Evolutionary conservation across 805 yeast species (phyloP).

Genomic region (Wickerhamiella azyma): DNA sequence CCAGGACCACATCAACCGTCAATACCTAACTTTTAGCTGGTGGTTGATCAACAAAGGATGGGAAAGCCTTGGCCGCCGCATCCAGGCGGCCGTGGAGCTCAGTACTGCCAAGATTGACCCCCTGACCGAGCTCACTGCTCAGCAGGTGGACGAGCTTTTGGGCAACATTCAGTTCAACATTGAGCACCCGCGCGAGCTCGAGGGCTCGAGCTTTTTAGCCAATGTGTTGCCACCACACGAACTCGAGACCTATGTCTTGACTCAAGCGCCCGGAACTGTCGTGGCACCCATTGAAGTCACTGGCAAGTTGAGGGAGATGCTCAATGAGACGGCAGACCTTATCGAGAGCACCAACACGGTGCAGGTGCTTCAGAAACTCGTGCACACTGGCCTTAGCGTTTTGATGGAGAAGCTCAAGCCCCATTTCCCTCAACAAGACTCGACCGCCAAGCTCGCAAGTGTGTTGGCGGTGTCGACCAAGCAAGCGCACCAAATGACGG

Average conservation of each 20-base stretch:
- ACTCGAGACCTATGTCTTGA: constrained; percentile 39
- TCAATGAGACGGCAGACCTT: constrained; percentile 34
- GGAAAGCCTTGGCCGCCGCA: constrained; percentile 38
- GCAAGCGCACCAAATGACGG: constrained; percentile 45
- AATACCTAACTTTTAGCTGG: constrained; percentile 80
- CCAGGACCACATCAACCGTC: constrained; percentile 42
- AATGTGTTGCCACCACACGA: constrained; percentile 39
- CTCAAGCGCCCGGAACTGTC: constrained; percentile 29
- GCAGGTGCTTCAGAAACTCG: constrained; percentile 29
- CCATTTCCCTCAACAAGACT: constrained; percentile 16
- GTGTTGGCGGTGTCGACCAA: constrained; percentile 55
- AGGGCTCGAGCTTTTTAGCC: constrained; percentile 19
- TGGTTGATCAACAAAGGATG: constrained; percentile 87
- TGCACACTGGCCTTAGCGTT: constrained; percentile 32
- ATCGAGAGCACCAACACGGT: constrained; percentile 29
- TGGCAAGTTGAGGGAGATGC: constrained; percentile 22
- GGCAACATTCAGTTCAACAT: constrained; percentile 26
- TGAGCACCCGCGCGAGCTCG: constrained; percentile 21
- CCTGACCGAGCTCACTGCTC: constrained; percentile 51
- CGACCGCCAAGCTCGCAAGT: constrained; percentile 46
- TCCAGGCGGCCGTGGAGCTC: constrained; percentile 42
- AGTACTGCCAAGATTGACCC: constrained; percentile 57
- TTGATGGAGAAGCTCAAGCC: constrained; percentile 31
- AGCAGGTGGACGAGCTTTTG: constrained; percentile 36
- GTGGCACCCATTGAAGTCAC: constrained; percentile 15